Percentiles rank a stretch among this genome's conserved stretches.
These are phyloP conservation scores for Flaveria robusta DNA, from an alignment of 129 eudicot species.

Conservation along the genomic window DNA sequence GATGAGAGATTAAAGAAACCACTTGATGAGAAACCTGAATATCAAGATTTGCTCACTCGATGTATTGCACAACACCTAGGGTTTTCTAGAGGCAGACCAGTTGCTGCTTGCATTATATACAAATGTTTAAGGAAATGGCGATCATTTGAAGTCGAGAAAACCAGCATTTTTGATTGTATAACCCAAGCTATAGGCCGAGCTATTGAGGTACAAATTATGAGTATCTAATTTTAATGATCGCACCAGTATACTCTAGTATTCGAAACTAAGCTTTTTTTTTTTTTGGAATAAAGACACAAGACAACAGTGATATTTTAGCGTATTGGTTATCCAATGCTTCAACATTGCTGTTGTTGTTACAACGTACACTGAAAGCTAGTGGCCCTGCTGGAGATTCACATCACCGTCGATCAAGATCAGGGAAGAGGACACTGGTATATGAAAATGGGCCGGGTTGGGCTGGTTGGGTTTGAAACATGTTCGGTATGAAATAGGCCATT, in stretches of 20 bases:
- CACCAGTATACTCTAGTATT: constrained; percentile 14
- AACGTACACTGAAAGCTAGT: constrained; percentile 70
- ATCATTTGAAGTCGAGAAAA: constrained; percentile 86
- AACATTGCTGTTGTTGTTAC: constrained; percentile 69
- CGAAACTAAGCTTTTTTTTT: constrained; percentile 7
- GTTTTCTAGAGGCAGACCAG: constrained; percentile 82
- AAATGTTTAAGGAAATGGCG: constrained; percentile 93
- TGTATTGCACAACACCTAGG: constrained; percentile 85
- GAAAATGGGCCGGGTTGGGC: not conserved
- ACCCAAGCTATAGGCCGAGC: constrained; percentile 91
- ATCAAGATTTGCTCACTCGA: constrained; percentile 85
- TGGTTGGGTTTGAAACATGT: not conserved
- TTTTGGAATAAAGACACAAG: constrained; percentile 65
- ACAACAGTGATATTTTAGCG: constrained; percentile 70
- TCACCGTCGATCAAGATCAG: constrained; percentile 69
- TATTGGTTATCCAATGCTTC: constrained; percentile 96
- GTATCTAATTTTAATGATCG: constrained; percentile 10
- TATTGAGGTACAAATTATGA: constrained; percentile 64
- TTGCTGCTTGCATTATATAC: constrained; percentile 92
- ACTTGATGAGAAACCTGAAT: constrained; percentile 85
- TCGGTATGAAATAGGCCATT: not conserved
- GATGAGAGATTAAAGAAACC: constrained; percentile 83
- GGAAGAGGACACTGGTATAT: constrained; percentile 86
- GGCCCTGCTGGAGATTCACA: constrained; percentile 66
- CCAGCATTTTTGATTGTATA: constrained; percentile 84